Conservation (phyloP, 2,329 filamentous ascomycete species). For the Pestalotiopsis sp. region DNA sequence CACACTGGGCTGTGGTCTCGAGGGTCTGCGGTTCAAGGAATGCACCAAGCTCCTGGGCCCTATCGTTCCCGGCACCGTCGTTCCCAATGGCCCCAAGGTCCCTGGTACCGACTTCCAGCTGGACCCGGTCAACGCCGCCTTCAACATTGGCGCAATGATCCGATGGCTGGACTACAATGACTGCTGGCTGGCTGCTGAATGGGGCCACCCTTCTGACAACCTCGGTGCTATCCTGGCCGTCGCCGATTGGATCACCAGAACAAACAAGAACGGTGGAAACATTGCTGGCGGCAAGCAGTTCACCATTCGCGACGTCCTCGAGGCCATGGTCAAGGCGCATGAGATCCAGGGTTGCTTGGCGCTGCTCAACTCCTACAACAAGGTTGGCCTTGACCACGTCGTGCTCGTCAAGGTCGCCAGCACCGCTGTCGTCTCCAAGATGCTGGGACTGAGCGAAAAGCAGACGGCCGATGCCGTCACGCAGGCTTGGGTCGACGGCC, state of each 20-base stretch:
- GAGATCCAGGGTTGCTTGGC: slow-evolving; percentile 98
- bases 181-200: slow-evolving; percentile 98
- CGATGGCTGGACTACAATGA: slow-evolving; percentile 99
- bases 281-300: slow-evolving; percentile 86
- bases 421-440: slow-evolving; percentile 90
- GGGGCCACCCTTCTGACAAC: slow-evolving; percentile 99
- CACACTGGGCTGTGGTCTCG: slow-evolving; percentile 93
- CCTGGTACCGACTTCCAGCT: slow-evolving; percentile 92
- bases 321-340: slow-evolving; percentile 99
- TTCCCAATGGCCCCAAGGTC: slow-evolving; percentile 90
- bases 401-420: slow-evolving; percentile 97
- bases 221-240: slow-evolving; percentile 94
- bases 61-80: slow-evolving; percentile 84
- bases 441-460: slow-evolving; percentile 86
- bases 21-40: slow-evolving; percentile 93
- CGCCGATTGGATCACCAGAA: slow-evolving; percentile 96
- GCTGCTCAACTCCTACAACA: slow-evolving; percentile 98
- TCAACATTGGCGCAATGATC: slow-evolving; percentile 99
- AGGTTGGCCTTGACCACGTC: slow-evolving; percentile 96
- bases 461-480: slow-evolving; percentile 96
- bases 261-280: slow-evolving; percentile 75
- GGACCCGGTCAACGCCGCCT: slow-evolving; percentile 92
- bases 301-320: slow-evolving; percentile 87
- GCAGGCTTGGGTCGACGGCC: slow-evolving; percentile 96
- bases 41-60: slow-evolving; percentile 95